phyloP scores from a whole-genome alignment of 257 asterid genomes.

The Gynochthodes officinalis region DNA sequence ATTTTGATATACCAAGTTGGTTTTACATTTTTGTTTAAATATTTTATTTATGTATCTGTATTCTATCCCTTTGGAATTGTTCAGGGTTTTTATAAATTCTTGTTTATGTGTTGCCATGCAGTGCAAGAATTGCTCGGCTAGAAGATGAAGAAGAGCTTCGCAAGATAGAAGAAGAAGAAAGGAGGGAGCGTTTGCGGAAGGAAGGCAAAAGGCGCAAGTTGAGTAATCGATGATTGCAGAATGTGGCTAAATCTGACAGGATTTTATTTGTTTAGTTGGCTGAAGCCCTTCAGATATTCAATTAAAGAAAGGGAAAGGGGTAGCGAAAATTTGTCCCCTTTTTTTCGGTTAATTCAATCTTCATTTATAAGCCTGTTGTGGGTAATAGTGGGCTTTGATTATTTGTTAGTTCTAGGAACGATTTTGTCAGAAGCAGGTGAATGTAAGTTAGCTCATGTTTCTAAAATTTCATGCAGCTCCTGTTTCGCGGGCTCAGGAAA shows the following conservation, averaged over 20 bases:
- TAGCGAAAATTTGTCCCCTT: not conserved
- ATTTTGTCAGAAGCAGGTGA: not conserved
- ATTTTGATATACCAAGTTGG: too few relatives aligned
- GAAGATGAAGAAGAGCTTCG: slow-evolving; percentile 81
- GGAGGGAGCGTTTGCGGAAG: slow-evolving; percentile 50
- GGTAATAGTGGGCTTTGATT: slow-evolving; percentile 3
- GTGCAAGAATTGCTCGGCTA: slow-evolving; percentile 52
- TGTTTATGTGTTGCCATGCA: slow-evolving; percentile 24
- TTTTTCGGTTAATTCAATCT: not conserved
- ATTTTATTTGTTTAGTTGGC: not conserved
- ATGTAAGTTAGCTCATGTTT: not conserved
- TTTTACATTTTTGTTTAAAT: not conserved
- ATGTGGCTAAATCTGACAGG: not conserved
- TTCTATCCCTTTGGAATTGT: not conserved
- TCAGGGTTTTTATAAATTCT: not conserved
- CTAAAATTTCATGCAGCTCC: not conserved
- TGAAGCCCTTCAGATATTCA: not conserved
- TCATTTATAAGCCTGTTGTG: not conserved
- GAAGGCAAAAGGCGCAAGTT: slow-evolving; percentile 62
- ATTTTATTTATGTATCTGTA: too few relatives aligned
- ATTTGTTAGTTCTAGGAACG: not conserved
- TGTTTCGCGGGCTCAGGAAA: not conserved
- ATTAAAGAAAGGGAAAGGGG: not conserved
- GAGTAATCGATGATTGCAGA: slow-evolving; percentile 19
- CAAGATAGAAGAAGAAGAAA: slow-evolving; percentile 73